Conservation (phyloP, 2,329 filamentous ascomycete species). For the Paramyrothecium sp. region DNA sequence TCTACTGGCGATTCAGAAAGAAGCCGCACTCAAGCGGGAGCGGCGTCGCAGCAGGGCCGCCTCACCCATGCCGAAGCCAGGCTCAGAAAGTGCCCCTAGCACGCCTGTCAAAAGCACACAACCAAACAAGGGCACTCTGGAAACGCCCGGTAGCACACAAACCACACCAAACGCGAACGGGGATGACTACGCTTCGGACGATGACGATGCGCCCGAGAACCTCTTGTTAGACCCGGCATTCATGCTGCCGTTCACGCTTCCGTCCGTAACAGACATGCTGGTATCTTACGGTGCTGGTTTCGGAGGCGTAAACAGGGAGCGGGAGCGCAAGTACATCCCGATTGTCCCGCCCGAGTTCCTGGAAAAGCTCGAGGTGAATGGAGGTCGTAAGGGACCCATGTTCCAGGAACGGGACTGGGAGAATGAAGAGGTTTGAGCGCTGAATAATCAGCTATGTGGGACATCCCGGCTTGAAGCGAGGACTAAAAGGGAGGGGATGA, state of each 20-base stretch:
- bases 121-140: slow-evolving; percentile 41
- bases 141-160: slow-evolving; percentile 39
- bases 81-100: slow-evolving; percentile 36
- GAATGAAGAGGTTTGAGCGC: slow-evolving; percentile 55
- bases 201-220: slow-evolving; percentile 69
- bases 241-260: slow-evolving; percentile 92
- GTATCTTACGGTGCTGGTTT: slow-evolving; percentile 93
- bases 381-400: slow-evolving; percentile 52
- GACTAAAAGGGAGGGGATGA: too few relatives aligned
- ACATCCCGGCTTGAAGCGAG: background rate
- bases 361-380: slow-evolving; percentile 72
- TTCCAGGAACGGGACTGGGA: slow-evolving; percentile 66
- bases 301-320: slow-evolving; percentile 85
- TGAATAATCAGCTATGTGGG: background rate
- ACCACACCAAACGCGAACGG: slow-evolving; percentile 35
- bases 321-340: slow-evolving; percentile 92
- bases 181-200: slow-evolving; percentile 44
- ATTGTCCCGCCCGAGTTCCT: slow-evolving; percentile 93
- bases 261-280: slow-evolving; percentile 96
- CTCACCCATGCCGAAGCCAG: slow-evolving; percentile 35
- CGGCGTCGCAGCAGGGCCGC: slow-evolving; percentile 45
- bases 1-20: slow-evolving; percentile 75
- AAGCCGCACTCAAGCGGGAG: slow-evolving; percentile 61
- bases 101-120: slow-evolving; percentile 40
- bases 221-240: slow-evolving; percentile 84